These are phyloP conservation scores for Microdochium nivale DNA, from an alignment of 2,329 filamentous ascomycete species.

Conservation along the genomic window DNA sequence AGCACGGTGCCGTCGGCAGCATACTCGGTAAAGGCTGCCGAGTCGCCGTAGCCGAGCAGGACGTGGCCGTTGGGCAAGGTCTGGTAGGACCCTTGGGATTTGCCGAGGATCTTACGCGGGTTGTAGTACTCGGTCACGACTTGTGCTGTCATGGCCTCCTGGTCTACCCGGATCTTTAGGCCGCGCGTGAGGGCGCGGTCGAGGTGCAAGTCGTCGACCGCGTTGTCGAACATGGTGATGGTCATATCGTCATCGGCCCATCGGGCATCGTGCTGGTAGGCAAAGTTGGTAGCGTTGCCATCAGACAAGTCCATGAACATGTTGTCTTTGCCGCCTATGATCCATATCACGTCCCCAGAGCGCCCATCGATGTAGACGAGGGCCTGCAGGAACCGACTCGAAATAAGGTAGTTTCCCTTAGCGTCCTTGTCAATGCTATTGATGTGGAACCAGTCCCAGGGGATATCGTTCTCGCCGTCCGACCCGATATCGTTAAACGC, in stretches of 20 bases:
- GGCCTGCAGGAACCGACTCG: conserved; percentile 28
- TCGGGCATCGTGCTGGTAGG: conserved; percentile 43
- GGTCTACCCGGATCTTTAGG: conserved; percentile 23
- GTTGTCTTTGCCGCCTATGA: conserved; percentile 36
- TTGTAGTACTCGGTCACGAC: conserved; percentile 25
- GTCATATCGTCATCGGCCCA: conserved; percentile 25
- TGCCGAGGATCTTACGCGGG: conserved; percentile 27
- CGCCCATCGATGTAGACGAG: conserved; percentile 32
- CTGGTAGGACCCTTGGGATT: conserved; percentile 35
- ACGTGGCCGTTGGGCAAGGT: conserved; percentile 30
- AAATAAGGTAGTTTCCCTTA: conserved; percentile 33
- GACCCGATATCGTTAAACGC: conserved; percentile 13
- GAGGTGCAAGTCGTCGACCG: conserved; percentile 25
- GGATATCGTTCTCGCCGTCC: conserved; percentile 10
- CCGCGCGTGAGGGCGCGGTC: conserved; percentile 8
- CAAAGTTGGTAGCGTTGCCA: conserved; percentile 34
- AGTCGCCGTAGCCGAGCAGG: conserved; percentile 32
- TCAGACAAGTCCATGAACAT: conserved; percentile 29
- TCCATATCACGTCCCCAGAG: conserved; percentile 38
- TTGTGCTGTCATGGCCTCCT: conserved; percentile 24
- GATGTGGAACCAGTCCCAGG: conserved; percentile 48
- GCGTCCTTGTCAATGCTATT: conserved; percentile 42
- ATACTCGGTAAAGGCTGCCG: conserved; percentile 17
- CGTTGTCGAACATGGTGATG: conserved; percentile 33
- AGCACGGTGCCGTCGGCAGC: conserved; percentile 12